phyloP scores from a whole-genome alignment of 2,329 filamentous ascomycete species.

The Pezicula rhizophila region DNA sequence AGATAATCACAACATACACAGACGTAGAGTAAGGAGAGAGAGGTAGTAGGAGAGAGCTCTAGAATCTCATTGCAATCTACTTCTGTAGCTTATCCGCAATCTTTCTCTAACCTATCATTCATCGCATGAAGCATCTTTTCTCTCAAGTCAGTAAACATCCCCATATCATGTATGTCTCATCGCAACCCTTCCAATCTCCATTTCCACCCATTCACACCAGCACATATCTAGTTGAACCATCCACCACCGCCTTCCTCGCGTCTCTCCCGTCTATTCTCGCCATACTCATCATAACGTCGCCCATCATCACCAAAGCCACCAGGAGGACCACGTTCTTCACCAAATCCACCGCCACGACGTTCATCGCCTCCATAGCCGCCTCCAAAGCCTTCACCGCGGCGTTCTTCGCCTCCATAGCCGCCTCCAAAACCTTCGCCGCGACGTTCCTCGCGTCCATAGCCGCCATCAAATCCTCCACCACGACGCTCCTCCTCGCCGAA shows the following conservation, averaged over 20 bases:
- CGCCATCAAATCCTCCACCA: slow-evolving; percentile 7
- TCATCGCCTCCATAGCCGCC: not conserved
- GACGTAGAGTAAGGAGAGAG: too few species aligned
- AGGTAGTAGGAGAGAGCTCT: too few species aligned
- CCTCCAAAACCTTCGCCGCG: slow-evolving; percentile 12
- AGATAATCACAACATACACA: too few species aligned
- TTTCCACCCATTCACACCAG: too few species aligned
- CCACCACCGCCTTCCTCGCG: slow-evolving; percentile 13
- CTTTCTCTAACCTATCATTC: too few species aligned
- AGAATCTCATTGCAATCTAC: too few species aligned
- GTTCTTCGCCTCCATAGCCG: slow-evolving; percentile 21
- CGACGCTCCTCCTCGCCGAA: slow-evolving; percentile 13
- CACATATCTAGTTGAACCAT: slow-evolving; percentile 12
- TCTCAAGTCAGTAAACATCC: too few species aligned
- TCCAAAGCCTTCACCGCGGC: slow-evolving; percentile 1
- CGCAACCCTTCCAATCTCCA: too few species aligned
- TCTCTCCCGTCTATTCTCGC: not conserved
- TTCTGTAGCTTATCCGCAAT: too few species aligned
- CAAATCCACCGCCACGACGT: not conserved
- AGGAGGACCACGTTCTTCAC: slow-evolving; percentile 1
- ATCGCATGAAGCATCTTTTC: too few species aligned
- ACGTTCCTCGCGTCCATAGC: slow-evolving; percentile 15
- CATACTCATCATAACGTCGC: slow-evolving; percentile 3
- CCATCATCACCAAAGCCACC: slow-evolving; percentile 8
- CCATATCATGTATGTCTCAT: too few species aligned